These are phyloP conservation scores for Dactylorhiza incarnata DNA, from an alignment of 106 monocot species.

Conservation along the genomic window DNA sequence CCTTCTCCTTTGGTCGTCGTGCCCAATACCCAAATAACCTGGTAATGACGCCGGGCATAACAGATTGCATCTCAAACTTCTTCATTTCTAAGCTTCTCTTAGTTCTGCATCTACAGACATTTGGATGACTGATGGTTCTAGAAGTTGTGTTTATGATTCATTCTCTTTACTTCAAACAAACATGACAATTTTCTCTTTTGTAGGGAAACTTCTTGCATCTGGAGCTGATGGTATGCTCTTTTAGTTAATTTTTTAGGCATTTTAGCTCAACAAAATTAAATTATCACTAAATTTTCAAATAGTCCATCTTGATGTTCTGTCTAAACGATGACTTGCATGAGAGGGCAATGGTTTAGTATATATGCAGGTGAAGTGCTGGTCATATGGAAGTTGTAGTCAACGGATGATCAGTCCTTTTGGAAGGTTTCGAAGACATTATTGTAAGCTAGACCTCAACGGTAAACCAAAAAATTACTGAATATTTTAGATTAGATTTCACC, in stretches of 20 bases:
- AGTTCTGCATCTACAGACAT: neutral
- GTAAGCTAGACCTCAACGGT: constrained; percentile 29
- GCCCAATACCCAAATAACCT: too few relatives aligned
- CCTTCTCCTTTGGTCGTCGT: too few relatives aligned
- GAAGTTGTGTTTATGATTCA: neutral
- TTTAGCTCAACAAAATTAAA: neutral
- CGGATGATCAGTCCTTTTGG: constrained; percentile 62
- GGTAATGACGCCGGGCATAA: too few relatives aligned
- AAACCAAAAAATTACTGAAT: neutral
- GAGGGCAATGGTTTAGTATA: neutral
- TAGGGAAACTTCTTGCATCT: constrained; percentile 84
- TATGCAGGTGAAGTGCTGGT: constrained; percentile 68
- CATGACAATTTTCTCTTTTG: constrained; percentile 12
- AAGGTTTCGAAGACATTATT: constrained; percentile 74
- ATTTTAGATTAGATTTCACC: constrained; percentile 53
- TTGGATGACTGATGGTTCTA: neutral
- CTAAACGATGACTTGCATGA: neutral
- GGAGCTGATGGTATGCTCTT: constrained; percentile 88
- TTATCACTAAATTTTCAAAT: constrained; percentile 3
- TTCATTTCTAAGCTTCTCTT: too few relatives aligned
- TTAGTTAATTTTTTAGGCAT: neutral
- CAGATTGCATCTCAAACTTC: too few relatives aligned
- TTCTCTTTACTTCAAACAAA: neutral
- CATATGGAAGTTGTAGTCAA: constrained; percentile 66
- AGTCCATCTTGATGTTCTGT: neutral